Base-by-base conservation (phyloP, 2,329 filamentous ascomycete species). In the Hirsutella rhossiliensis region DNA sequence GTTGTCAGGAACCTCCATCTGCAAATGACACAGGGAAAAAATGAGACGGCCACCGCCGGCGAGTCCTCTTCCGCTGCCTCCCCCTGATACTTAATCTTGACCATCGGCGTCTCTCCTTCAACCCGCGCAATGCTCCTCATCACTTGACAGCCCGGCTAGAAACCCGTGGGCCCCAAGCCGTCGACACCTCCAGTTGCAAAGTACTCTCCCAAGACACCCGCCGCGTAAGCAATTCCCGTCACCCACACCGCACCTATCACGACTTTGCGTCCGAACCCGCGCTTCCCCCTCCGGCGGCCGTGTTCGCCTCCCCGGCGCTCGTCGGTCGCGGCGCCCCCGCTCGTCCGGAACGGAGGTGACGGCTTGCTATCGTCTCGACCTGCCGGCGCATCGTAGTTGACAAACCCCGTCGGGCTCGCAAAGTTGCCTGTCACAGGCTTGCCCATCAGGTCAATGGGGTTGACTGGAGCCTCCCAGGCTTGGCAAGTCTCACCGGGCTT, bases 321-420 rank as follows among this genome's bases (percentile, higher is more conserved):
- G 61, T 67, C 56, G 62, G 9, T n/a, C 5, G 34, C n/a, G 3
- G 15, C 18, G 11, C 18, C 66, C 62, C 7, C 62, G 59, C 8
- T 69, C 62, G 43, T 71, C 62, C 41, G 68, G 30, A 45, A 65
- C 30, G 63, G 59, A 12, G 64, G 59, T 11, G 56, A 53, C 4
- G 59, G 60, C 45, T 61, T 62, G 13, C 57, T 49, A 15, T 43
- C 36, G 2, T 47, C 39, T n/a, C 47, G 44, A 34, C 55, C 57
- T 8, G 60, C 57, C 38, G 56, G 50, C n/a, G 50, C 55, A 47
- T 80, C 73, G 50, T 80, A 75, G 50, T 80, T 81, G 38, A 82
- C 73, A 52, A 79, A 83, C 0, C 78, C 79, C 1, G 78, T 82
- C 1, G 79, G 78, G 30, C 74, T 79, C 17, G 77, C 76, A 55